These are phyloP conservation scores for Pythium pyrilobum DNA, from an alignment of 352 stramenopile genomes.

Conservation along the genomic window DNA sequence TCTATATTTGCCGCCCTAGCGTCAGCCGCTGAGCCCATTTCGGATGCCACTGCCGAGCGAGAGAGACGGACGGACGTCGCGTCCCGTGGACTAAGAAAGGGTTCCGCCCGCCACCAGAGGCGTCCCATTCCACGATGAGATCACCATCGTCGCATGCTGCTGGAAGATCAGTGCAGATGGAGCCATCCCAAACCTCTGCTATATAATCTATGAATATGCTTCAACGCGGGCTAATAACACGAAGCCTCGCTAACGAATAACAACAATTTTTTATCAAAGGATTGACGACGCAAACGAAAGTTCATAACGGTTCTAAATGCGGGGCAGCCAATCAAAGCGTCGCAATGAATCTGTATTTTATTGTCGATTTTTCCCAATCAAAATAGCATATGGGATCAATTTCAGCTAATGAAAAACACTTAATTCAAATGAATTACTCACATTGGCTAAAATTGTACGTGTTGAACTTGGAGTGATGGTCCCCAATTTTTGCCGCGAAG, in stretches of 20 bases:
- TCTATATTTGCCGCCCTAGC: constrained; percentile 2
- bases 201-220: background rate
- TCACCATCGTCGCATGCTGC: too few species aligned
- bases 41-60: too few species aligned
- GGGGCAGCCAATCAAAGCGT: constrained; percentile 5
- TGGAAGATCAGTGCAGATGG: too few species aligned
- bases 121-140: too few species aligned
- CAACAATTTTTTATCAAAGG: too few species aligned
- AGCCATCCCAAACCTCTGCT: too few species aligned
- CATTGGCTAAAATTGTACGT: constrained; percentile 6
- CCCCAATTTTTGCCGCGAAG: constrained; percentile 9
- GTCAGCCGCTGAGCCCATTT: too few species aligned
- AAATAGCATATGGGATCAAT: too few species aligned
- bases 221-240: too few species aligned
- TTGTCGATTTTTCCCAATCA: background rate
- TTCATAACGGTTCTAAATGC: background rate
- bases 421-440: background rate
- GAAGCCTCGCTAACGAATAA: too few species aligned
- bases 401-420: background rate
- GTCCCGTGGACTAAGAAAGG: constrained; percentile 17
- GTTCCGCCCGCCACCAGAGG: too few species aligned
- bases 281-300: constrained; percentile 7
- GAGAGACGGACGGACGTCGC: background rate
- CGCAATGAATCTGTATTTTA: background rate
- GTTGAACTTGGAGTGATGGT: constrained; percentile 25